These are phyloP conservation scores for Lentinula aciculospora DNA, from an alignment of 768 basidiomycete species.

Conservation along the genomic window DNA sequence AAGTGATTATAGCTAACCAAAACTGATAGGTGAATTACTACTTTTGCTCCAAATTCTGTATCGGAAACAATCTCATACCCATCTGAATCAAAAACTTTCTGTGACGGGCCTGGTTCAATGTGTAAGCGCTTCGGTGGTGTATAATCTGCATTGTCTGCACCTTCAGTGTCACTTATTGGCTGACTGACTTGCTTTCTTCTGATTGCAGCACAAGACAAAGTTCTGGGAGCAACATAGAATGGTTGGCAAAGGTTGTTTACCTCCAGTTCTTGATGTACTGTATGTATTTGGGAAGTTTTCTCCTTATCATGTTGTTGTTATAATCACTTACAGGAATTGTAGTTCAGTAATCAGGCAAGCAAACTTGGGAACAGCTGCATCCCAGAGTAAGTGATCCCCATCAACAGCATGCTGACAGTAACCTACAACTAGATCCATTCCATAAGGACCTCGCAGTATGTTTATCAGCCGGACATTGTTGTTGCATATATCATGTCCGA, in stretches of 20 bases:
- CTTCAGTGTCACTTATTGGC: not conserved
- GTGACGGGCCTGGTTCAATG: not conserved
- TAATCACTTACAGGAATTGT: no score
- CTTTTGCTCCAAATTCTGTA: not conserved
- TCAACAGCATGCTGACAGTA: not conserved
- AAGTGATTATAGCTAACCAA: not conserved
- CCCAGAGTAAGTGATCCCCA: slow-evolving; percentile 7
- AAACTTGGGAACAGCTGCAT: slow-evolving; percentile 9
- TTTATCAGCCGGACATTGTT: not conserved
- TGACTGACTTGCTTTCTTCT: not conserved
- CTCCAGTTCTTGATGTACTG: not conserved
- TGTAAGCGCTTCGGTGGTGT: not conserved
- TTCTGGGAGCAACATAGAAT: not conserved
- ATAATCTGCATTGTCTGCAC: not conserved
- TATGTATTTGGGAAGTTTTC: not conserved
- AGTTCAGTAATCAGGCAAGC: slow-evolving; percentile 4
- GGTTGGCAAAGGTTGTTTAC: not conserved
- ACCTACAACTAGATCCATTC: not conserved
- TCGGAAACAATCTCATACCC: not conserved
- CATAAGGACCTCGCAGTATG: not conserved
- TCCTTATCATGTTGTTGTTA: not conserved
- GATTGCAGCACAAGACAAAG: not conserved
- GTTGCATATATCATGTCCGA: slow-evolving; percentile 10
- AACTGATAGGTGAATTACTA: not conserved
- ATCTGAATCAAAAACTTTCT: not conserved